These are phyloP conservation scores for Rhizoctonia solani DNA, from an alignment of 1,284 basidiomycete genomes.

Conservation along the genomic window DNA sequence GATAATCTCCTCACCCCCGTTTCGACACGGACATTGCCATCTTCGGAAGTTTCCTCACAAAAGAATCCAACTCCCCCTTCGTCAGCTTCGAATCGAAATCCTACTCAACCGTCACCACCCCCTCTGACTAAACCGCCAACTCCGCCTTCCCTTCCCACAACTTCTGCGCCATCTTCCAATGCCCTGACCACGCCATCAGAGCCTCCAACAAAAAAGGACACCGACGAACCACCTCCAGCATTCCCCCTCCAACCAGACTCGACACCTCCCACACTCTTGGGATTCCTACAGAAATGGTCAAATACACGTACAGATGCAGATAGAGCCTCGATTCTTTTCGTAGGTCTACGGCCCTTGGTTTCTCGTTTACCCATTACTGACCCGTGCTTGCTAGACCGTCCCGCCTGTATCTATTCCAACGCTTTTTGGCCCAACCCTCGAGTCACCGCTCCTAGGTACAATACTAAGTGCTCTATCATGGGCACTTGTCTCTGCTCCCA, in stretches of 20 bases:
- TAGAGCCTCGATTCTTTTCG: background rate
- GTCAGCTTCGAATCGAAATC: background rate
- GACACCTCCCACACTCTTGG: constrained; percentile 45
- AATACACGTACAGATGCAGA: constrained; percentile 8
- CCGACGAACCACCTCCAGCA: constrained; percentile 62
- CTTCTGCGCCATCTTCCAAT: constrained; percentile 19
- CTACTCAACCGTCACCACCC: background rate
- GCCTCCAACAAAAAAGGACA: constrained; percentile 44
- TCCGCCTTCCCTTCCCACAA: constrained; percentile 34
- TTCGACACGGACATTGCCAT: constrained; percentile 46
- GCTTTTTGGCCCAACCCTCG: constrained; percentile 67
- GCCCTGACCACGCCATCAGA: background rate
- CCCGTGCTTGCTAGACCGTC: constrained; percentile 51
- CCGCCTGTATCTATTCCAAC: constrained; percentile 57
- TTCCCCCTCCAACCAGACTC: constrained; percentile 60
- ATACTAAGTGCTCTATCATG: constrained; percentile 57
- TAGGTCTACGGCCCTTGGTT: background rate
- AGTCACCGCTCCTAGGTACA: constrained; percentile 60
- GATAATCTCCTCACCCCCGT: constrained; percentile 40
- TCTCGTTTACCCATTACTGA: background rate
- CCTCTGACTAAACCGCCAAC: constrained; percentile 34
- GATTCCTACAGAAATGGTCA: constrained; percentile 55
- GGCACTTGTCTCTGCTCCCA: background rate
- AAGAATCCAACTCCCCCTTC: background rate
- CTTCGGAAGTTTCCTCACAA: constrained; percentile 39